phyloP scores from a whole-genome alignment of 768 basidiomycete species.

The Phlegmacium glaucopus region DNA sequence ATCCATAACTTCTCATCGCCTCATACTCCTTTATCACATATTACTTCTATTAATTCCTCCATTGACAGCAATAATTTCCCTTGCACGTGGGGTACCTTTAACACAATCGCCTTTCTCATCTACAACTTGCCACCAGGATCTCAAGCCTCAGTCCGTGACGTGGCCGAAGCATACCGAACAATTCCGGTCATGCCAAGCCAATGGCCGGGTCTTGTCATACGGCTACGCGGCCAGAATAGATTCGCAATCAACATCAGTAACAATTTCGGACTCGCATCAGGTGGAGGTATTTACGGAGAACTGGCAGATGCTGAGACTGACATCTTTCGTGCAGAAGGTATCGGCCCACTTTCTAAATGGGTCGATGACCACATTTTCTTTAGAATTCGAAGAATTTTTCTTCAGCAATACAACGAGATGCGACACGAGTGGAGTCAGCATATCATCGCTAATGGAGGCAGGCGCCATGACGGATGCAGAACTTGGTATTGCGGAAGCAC shows the following conservation, averaged over 20 bases:
- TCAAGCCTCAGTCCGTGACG: slow-evolving; percentile 33
- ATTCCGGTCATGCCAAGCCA: slow-evolving; percentile 27
- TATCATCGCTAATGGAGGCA: slow-evolving; percentile 9
- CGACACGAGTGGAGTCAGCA: slow-evolving; percentile 5
- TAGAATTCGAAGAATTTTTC: slow-evolving; percentile 15
- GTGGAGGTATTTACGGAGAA: slow-evolving; percentile 21
- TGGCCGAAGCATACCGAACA: slow-evolving; percentile 36
- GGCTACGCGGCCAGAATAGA: slow-evolving; percentile 7
- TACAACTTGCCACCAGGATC: slow-evolving; percentile 35
- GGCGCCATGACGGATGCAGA: slow-evolving; percentile 8
- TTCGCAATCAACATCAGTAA: slow-evolving; percentile 23
- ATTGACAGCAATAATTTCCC: too few relatives aligned
- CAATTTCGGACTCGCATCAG: slow-evolving; percentile 19
- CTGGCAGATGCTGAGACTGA: slow-evolving; percentile 18
- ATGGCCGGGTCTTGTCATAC: slow-evolving; percentile 32
- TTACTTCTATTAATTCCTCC: slow-evolving; percentile 28
- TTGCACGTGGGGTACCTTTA: too few relatives aligned
- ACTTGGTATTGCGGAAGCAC: slow-evolving; percentile 25
- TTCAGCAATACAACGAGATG: slow-evolving; percentile 23
- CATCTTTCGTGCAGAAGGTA: slow-evolving; percentile 19
- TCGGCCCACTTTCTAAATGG: slow-evolving; percentile 29
- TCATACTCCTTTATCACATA: slow-evolving; percentile 1
- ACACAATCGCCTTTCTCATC: slow-evolving; percentile 31
- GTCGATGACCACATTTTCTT: slow-evolving; percentile 33
- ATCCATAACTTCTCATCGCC: slow-evolving; percentile 39